Base-by-base conservation (phyloP, 139 green algal genomes). In the Volvox africanus region DNA sequence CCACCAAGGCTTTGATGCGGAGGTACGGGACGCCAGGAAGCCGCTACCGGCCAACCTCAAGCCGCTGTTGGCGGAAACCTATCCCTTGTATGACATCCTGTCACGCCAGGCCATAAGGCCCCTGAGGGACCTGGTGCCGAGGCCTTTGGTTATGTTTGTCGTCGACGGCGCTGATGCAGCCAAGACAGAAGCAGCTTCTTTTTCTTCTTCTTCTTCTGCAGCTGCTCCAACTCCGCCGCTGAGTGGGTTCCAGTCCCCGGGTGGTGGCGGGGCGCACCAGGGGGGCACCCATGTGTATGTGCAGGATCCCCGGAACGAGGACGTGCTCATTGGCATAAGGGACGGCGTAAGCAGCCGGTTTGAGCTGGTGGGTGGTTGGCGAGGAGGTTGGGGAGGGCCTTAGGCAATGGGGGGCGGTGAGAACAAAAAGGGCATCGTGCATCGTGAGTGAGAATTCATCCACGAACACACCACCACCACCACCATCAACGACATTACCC, bases 301-400 rank as follows among this genome's bases (percentile, higher is more conserved):
- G 17, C 36, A 87, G 1, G 96, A 98, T 83, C 22, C 89, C 2
- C 92, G 95, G 44, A 98, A 98, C 67, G 93, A 50, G 0, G 92
- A 97, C 86, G 87, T 97, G 28, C 77, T 97, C 5, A 86, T 98
- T 0, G 95, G 95, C 77, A 96, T 98, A 16, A 81, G 96, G 33
- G 95, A 98, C 84, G 95, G 96, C 21, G 88, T 97, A 18, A 93
- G 82, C 13, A 88, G 88, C 18, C 26, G 37, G 2, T 97, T 97
- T 87, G 75, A 93, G 21, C 86, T 97, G 76, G 93, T 97, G 80
- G 87, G 91, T 2, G 3, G 61, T 33, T 32, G 22, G 36, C 17
- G 37, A 50, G n/a, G 77, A 6, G 26, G 18, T 24, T 73, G 65
- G 24, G 65, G 65, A 73, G 65, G 65, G 11, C 16, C 9, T 24